phyloP scores from a whole-genome alignment of 371 early-diverging fungal species.

The Mucor piriformis region DNA sequence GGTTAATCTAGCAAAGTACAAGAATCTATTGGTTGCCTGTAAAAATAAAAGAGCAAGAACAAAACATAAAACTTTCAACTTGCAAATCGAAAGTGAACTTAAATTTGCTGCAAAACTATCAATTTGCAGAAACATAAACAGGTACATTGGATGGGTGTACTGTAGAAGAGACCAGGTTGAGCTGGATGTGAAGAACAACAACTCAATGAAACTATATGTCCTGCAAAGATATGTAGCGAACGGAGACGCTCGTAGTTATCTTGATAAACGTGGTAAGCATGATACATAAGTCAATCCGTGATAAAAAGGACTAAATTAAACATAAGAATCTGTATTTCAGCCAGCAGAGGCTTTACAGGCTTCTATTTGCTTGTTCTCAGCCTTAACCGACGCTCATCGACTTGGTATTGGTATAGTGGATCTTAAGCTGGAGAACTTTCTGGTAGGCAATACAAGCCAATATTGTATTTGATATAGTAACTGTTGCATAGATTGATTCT shows the following conservation, averaged over 20 bases:
- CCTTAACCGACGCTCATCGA: constrained; percentile 34
- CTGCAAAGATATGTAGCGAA: constrained; percentile 33
- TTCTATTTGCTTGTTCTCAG: constrained; percentile 35
- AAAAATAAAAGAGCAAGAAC: constrained; percentile 23
- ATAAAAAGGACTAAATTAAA: no score
- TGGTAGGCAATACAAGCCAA: constrained; percentile 22
- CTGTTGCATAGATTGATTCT: constrained; percentile 22
- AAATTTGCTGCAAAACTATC: constrained; percentile 34
- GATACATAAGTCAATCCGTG: no score
- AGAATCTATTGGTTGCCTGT: constrained; percentile 29
- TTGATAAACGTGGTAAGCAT: constrained; percentile 29
- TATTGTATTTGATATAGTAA: background rate
- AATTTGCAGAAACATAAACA: constrained; percentile 29
- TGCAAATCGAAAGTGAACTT: constrained; percentile 28
- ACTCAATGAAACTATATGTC: constrained; percentile 8
- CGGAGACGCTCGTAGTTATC: constrained; percentile 35
- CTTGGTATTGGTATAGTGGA: constrained; percentile 42
- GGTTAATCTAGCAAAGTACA: constrained; percentile 26
- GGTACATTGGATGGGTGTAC: constrained; percentile 31
- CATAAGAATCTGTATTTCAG: constrained; percentile 16
- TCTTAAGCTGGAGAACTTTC: constrained; percentile 42
- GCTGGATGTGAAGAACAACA: background rate
- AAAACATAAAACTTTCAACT: background rate
- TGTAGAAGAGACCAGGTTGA: constrained; percentile 6
- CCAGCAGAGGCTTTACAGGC: constrained; percentile 34